These are phyloP conservation scores for Pseudocercospora crystallina DNA, from an alignment of 2,329 filamentous ascomycete genomes.

Conservation along the genomic window DNA sequence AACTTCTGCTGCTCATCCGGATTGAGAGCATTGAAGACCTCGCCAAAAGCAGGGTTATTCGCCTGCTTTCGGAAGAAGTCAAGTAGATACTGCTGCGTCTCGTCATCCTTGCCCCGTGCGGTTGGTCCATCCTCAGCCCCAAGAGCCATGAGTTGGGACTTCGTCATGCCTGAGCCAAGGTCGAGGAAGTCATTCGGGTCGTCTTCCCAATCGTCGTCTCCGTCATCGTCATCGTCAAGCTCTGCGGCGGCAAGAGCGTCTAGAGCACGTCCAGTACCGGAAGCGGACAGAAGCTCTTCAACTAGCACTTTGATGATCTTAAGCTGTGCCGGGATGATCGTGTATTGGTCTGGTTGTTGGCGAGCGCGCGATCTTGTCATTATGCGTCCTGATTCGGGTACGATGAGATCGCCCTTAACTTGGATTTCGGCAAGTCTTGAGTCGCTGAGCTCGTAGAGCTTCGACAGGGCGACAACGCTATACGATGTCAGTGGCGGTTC, in stretches of 20 bases:
- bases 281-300: conserved; percentile 82
- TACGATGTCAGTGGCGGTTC: conserved; percentile 10
- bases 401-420: conserved; percentile 89
- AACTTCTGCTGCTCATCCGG: conserved; percentile 56
- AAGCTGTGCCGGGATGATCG: conserved; percentile 78
- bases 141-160: conserved; percentile 77
- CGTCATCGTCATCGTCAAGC: conserved; percentile 67
- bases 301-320: conserved; percentile 97
- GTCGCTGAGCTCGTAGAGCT: conserved; percentile 85
- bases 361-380: conserved; percentile 91
- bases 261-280: conserved; percentile 52
- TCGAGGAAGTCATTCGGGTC: conserved; percentile 71
- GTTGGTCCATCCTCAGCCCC: conserved; percentile 54
- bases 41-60: conserved; percentile 55
- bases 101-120: conserved; percentile 74
- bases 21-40: conserved; percentile 56
- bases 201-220: conserved; percentile 79
- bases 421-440: conserved; percentile 72
- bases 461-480: conserved; percentile 88
- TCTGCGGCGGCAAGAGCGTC: conserved; percentile 61
- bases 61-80: conserved; percentile 71
- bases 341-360: conserved; percentile 86
- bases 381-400: conserved; percentile 75
- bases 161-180: conserved; percentile 58
- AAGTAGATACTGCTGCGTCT: conserved; percentile 80